These are phyloP conservation scores for Ogataea saltuana DNA, from an alignment of 805 yeast species.

Conservation along the genomic window DNA sequence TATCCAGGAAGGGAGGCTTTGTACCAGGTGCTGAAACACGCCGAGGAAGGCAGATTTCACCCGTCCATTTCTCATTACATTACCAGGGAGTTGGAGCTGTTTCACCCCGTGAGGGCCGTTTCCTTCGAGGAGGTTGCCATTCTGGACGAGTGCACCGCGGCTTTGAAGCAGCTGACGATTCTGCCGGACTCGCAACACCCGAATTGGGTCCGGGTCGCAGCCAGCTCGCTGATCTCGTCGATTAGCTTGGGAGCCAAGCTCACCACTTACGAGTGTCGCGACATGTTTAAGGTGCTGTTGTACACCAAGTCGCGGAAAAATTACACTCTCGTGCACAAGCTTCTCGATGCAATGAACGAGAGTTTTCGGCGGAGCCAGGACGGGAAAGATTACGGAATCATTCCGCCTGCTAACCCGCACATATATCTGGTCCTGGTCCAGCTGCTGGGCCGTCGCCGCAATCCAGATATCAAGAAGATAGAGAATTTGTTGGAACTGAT, in stretches of 20 bases:
- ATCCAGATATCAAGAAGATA: slow-evolving; percentile 31
- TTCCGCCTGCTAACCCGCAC: slow-evolving; percentile 43
- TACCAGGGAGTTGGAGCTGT: slow-evolving; percentile 17
- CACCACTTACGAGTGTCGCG: slow-evolving; percentile 29
- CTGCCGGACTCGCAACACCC: slow-evolving; percentile 4
- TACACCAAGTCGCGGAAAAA: slow-evolving; percentile 23
- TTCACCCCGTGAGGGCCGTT: slow-evolving; percentile 11
- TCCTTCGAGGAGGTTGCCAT: slow-evolving; percentile 26
- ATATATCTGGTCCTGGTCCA: slow-evolving; percentile 43
- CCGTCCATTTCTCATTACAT: slow-evolving; percentile 21
- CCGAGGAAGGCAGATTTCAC: slow-evolving; percentile 12
- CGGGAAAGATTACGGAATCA: slow-evolving; percentile 21
- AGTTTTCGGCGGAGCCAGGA: slow-evolving; percentile 9
- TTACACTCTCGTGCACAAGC: slow-evolving; percentile 32
- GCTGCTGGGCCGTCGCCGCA: slow-evolving; percentile 34
- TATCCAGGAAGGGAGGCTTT: slow-evolving; percentile 30
- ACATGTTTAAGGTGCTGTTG: slow-evolving; percentile 26
- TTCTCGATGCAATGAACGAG: slow-evolving; percentile 36
- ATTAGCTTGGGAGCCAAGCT: slow-evolving; percentile 26
- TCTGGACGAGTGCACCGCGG: slow-evolving; percentile 22
- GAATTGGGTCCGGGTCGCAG: slow-evolving; percentile 10
- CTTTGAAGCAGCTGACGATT: slow-evolving; percentile 4
- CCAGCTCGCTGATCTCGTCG: slow-evolving; percentile 18
- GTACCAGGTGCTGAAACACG: slow-evolving; percentile 16
- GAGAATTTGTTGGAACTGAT: slow-evolving; percentile 34